Percentiles rank a stretch among this genome's conserved stretches.
These are phyloP conservation scores for Artemisia tridentata DNA, from an alignment of 129 eudicot species.

Conservation along the genomic window DNA sequence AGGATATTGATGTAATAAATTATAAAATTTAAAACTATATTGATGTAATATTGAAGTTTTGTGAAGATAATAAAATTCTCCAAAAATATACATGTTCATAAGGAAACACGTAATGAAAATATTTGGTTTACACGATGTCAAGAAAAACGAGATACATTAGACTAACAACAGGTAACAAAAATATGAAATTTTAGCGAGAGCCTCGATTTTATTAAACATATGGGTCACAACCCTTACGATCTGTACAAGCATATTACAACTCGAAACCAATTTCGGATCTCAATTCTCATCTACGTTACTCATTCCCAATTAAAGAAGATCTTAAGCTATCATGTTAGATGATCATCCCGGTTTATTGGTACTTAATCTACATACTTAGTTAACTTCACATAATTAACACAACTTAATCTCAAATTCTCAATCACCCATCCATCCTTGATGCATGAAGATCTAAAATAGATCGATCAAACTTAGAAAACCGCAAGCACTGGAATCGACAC, in stretches of 20 bases:
- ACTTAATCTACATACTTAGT: background rate
- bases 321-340: background rate
- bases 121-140: too few relatives aligned
- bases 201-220: slow-evolving; percentile 9
- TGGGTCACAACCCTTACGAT: slow-evolving; percentile 11
- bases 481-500: slow-evolving; percentile 35
- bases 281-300: background rate
- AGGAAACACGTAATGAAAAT: too few relatives aligned
- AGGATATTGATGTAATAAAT: too few relatives aligned
- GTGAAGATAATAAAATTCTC: too few relatives aligned
- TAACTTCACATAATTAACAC: slow-evolving; percentile 11
- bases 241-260: slow-evolving; percentile 18
- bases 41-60: too few relatives aligned
- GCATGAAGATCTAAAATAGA: background rate
- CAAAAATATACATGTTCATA: too few relatives aligned
- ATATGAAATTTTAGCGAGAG: background rate
- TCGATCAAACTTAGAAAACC: slow-evolving; percentile 33
- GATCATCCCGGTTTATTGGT: background rate
- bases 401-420: background rate
- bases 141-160: background rate
- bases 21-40: too few relatives aligned
- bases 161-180: background rate
- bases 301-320: slow-evolving; percentile 8
- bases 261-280: slow-evolving; percentile 20
- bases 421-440: background rate